Conservation (phyloP, 2,329 filamentous ascomycete species). For the Ascosphaera acerosa region DNA sequence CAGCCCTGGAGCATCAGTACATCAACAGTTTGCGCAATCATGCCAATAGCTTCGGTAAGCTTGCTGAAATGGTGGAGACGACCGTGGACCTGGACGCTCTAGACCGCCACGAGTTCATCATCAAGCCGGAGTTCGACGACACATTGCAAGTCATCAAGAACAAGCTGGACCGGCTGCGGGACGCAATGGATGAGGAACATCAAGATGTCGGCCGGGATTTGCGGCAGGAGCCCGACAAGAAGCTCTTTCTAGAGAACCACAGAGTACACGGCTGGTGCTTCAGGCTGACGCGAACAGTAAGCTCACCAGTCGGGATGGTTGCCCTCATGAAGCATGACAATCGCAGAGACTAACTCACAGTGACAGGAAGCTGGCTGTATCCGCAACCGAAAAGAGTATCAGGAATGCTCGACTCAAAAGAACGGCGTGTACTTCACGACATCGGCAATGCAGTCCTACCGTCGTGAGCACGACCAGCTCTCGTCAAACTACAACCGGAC, state of each 20-base stretch:
- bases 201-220: constrained; percentile 52
- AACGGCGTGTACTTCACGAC: constrained; percentile 98
- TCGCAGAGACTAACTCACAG: constrained; percentile 1
- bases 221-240: constrained; percentile 86
- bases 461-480: constrained; percentile 80
- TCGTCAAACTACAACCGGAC: constrained; percentile 89
- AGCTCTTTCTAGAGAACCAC: constrained; percentile 92
- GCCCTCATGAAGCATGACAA: not conserved
- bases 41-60: constrained; percentile 52
- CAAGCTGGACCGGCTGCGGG: constrained; percentile 62
- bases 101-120: constrained; percentile 93
- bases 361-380: constrained; percentile 59
- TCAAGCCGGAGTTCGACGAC: constrained; percentile 95
- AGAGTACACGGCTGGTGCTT: constrained; percentile 93
- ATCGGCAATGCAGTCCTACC: constrained; percentile 47
- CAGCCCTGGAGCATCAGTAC: constrained; percentile 65
- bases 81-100: constrained; percentile 89
- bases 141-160: constrained; percentile 65
- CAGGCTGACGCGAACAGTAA: constrained; percentile 49
- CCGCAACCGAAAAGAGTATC: constrained; percentile 68
- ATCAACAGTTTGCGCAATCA: constrained; percentile 57
- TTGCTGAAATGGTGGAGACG: constrained; percentile 96
- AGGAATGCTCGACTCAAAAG: constrained; percentile 94
- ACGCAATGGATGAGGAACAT: constrained; percentile 68
- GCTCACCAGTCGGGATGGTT: not conserved